These are phyloP conservation scores for Wickerhamiella alocasiicola DNA, from an alignment of 805 yeast species.

Conservation along the genomic window DNA sequence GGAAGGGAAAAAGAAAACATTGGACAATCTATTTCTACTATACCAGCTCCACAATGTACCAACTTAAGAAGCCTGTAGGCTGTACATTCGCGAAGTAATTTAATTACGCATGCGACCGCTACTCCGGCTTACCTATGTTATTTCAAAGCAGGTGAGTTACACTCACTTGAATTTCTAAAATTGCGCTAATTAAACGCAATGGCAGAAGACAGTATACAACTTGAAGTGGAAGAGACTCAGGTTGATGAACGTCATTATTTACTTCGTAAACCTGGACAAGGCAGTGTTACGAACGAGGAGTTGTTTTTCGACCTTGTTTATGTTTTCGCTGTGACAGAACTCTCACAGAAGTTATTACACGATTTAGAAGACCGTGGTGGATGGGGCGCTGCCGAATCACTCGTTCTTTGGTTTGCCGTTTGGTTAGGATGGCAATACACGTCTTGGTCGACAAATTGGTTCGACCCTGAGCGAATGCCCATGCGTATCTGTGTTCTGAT, in stretches of 20 bases:
- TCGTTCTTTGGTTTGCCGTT: constrained; percentile 1
- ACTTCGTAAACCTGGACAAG: neutral
- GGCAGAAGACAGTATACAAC: no score
- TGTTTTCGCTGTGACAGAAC: constrained; percentile 1
- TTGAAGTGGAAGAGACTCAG: no score
- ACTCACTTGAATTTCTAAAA: no score
- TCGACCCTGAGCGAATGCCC: neutral
- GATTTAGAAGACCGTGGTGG: neutral
- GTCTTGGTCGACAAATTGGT: constrained; percentile 1
- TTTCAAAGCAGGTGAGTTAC: no score
- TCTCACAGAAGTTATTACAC: neutral
- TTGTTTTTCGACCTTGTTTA: constrained; percentile 5
- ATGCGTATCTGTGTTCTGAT: constrained; percentile 1
- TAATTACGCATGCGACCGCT: no score
- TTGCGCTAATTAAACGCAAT: no score
- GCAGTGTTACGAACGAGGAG: neutral
- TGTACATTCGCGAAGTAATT: no score
- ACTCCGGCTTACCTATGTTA: no score
- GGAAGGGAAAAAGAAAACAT: no score
- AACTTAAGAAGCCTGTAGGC: no score
- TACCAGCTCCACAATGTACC: no score
- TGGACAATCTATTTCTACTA: no score
- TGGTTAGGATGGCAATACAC: constrained; percentile 7
- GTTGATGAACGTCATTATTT: neutral
- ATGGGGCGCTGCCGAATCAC: constrained; percentile 2